phyloP scores from a whole-genome alignment of 2,329 filamentous ascomycete species.

The Fusarium decemcellulare region DNA sequence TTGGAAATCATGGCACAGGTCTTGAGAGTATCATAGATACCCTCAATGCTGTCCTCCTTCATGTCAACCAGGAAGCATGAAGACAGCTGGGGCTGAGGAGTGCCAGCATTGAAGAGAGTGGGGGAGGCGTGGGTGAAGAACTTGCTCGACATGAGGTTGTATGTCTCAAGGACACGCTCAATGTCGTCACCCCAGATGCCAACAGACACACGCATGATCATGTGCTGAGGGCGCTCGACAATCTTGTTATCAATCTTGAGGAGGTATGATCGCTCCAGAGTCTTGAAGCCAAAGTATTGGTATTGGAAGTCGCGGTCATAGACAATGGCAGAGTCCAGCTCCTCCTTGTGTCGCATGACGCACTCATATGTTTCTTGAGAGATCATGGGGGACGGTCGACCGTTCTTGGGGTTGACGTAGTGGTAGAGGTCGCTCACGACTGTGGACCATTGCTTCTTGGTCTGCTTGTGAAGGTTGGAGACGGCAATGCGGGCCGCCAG shows the following conservation, averaged over 20 bases:
- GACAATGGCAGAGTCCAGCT: conserved; percentile 98
- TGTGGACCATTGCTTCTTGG: conserved; percentile 99
- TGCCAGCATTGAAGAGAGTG: conserved; percentile 98
- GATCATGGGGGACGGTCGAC: conserved; percentile 91
- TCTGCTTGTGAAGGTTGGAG: conserved; percentile 99
- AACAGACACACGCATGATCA: conserved; percentile 99
- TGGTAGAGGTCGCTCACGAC: conserved; percentile 94
- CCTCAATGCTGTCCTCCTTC: conserved; percentile 99
- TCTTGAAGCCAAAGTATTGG: conserved; percentile 99
- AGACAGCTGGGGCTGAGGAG: conserved; percentile 92
- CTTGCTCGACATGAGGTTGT: conserved; percentile 99
- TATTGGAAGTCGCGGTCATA: conserved; percentile 99
- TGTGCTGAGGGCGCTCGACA: conserved; percentile 96
- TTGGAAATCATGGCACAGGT: conserved; percentile 99
- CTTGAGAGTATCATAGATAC: conserved; percentile 99
- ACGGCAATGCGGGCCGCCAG: conserved; percentile 98
- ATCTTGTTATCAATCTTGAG: conserved; percentile 96
- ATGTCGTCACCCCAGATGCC: conserved; percentile 97
- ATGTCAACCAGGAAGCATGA: conserved; percentile 99
- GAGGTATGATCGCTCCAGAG: conserved; percentile 96
- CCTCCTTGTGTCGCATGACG: conserved; percentile 95
- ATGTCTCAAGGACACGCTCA: conserved; percentile 95
- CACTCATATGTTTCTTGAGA: conserved; percentile 90
- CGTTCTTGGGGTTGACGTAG: conserved; percentile 96
- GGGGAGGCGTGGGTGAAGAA: conserved; percentile 99